phyloP scores from a whole-genome alignment of 371 early-diverging fungal genomes.

The Mortierella sp. region DNA sequence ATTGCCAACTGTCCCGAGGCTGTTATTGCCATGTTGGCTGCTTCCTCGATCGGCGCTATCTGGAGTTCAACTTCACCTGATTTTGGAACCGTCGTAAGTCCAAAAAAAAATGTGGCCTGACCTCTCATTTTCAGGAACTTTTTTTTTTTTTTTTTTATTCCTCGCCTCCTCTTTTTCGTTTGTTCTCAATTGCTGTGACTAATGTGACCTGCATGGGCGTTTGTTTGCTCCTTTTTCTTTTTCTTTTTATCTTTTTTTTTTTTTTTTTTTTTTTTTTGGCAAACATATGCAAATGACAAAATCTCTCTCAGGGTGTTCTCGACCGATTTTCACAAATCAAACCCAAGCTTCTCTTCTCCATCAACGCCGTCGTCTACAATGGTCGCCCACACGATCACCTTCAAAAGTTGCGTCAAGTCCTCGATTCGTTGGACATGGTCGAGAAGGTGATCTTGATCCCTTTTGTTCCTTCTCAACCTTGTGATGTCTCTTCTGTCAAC shows the following conservation, averaged over 20 bases:
- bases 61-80: slow-evolving; percentile 98
- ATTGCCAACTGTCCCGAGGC: slow-evolving; percentile 84
- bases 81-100: slow-evolving; percentile 77
- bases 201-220: too few species aligned
- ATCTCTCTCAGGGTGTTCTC: slow-evolving; percentile 77
- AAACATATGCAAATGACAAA: not conserved
- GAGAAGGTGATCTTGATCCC: slow-evolving; percentile 83
- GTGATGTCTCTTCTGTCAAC: slow-evolving; percentile 55
- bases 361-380: slow-evolving; percentile 91
- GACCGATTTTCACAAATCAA: slow-evolving; percentile 96
- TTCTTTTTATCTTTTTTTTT: not conserved
- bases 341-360: slow-evolving; percentile 93
- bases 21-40: slow-evolving; percentile 91
- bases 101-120: slow-evolving; percentile 9
- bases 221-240: not conserved
- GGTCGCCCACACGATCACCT: slow-evolving; percentile 86
- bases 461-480: slow-evolving; percentile 59
- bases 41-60: slow-evolving; percentile 94
- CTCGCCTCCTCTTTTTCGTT: not conserved
- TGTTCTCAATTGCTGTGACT: too few species aligned
- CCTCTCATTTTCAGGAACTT: slow-evolving; percentile 7
- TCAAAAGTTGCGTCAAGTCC: slow-evolving; percentile 79
- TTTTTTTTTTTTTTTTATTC: slow-evolving; percentile 5
- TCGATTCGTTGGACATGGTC: slow-evolving; percentile 66
- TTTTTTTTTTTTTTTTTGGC: not conserved